phyloP scores from a whole-genome alignment of 2,329 filamentous ascomycete genomes.

The Exserohilum turcica region DNA sequence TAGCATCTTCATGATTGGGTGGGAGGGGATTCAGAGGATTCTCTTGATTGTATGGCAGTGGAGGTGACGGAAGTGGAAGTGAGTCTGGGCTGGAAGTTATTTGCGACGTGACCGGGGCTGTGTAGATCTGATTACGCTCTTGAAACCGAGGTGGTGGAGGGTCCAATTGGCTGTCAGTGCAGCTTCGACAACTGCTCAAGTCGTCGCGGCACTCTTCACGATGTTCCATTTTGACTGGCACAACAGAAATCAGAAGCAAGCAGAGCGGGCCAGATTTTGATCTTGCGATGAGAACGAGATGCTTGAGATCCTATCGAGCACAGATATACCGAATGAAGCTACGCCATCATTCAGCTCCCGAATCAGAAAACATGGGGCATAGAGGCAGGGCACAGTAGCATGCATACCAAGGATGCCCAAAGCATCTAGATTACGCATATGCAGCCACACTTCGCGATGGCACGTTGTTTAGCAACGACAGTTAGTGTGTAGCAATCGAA shows the following conservation, averaged over 20 bases:
- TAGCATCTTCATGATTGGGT: constrained; percentile 15
- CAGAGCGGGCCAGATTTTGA: constrained; percentile 17
- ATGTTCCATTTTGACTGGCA: constrained; percentile 21
- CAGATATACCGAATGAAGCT: constrained; percentile 18
- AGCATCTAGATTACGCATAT: constrained; percentile 13
- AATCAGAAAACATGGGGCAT: constrained; percentile 6
- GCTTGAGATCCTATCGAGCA: constrained; percentile 5
- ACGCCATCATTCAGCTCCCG: constrained; percentile 10
- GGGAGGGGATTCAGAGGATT: constrained; percentile 12
- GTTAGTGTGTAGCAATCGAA: constrained; percentile 11
- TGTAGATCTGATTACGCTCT: constrained; percentile 26
- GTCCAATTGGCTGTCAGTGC: constrained; percentile 26
- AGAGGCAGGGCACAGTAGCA: constrained; percentile 16
- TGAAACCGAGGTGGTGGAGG: constrained; percentile 29
- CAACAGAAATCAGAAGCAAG: constrained; percentile 4
- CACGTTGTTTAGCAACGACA: constrained; percentile 22
- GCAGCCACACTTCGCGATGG: constrained; percentile 13
- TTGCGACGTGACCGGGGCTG: constrained; percentile 12
- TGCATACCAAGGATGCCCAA: constrained; percentile 13
- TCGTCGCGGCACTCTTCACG: constrained; percentile 21
- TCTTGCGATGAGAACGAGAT: background rate
- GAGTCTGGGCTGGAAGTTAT: constrained; percentile 16
- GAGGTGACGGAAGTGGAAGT: constrained; percentile 22
- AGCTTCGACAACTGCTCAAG: constrained; percentile 16
- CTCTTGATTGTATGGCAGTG: constrained; percentile 23